Base-by-base conservation (phyloP, 192 early-diverging fungal species). In the Backusella westeae region DNA sequence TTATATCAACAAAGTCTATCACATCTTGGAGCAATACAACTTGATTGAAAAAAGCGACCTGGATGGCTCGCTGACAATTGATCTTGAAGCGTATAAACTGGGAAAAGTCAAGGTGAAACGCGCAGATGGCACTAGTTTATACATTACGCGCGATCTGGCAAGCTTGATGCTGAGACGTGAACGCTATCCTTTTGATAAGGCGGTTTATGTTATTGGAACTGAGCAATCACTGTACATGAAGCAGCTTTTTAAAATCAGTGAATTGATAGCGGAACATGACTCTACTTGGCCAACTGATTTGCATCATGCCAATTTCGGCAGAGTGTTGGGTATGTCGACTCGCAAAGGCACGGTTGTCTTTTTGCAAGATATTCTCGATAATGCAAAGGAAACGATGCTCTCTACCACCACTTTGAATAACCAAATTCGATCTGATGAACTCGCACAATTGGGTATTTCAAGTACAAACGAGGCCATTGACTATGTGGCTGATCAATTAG, bases 291-390 rank as follows among this genome's bases (percentile, higher is more conserved):
- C 56, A 2, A 63, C 56, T 29, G 77, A 85, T 67, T 89, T 94
- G 76, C 81, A 91, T 49, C 96, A 99, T 84, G 89, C 97, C 71
- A 89, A 88, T 67, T 99, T 96, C 77, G 98, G 98, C 7, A 85
- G 94, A 78, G 93, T 99, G 68, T 86, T 92, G 69, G 92, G 92
- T 80, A 96, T 99, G 94, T 94, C 91, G 75, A 99, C 98, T 6
- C 91, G 97, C 32, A 93, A 89, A 76, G 97, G 98, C 46, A 95
- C 88, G 0, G 96, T 91, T 14, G 93, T 99, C 12, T 96, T 97
- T 83, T 87, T 99, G 63, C 90, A 96, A 72, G 98, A 99, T 78
- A 94, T 99, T 75, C 86, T 99, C 21, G 90, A 93, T 72, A 87
- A 90, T 14, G 91, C 93, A 52, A 87, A 93, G 81, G 89, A 91